These are phyloP conservation scores for Cadophora sp. DNA, from an alignment of 2,329 filamentous ascomycete species.

Conservation along the genomic window DNA sequence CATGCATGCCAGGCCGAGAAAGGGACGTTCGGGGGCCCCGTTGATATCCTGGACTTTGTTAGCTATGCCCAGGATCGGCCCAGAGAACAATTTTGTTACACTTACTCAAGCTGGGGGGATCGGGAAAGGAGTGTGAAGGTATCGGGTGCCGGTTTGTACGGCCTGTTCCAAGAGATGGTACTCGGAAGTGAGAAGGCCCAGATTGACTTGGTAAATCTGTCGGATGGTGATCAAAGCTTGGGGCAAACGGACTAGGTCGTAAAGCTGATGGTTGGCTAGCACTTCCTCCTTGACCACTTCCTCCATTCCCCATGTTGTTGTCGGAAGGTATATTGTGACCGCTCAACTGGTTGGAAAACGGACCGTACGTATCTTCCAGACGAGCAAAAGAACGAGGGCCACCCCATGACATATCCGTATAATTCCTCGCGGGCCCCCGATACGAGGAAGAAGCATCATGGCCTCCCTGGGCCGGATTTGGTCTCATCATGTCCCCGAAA, in stretches of 20 bases:
- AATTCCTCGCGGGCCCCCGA: slow-evolving; percentile 11
- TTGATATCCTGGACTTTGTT: background rate
- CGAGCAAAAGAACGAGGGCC: slow-evolving; percentile 27
- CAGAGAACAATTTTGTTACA: background rate
- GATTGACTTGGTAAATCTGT: background rate
- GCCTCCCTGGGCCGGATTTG: background rate
- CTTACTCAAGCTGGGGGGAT: background rate
- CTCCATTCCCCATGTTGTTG: slow-evolving; percentile 7
- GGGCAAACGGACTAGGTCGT: slow-evolving; percentile 9
- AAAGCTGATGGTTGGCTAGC: slow-evolving; percentile 6
- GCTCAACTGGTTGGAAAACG: slow-evolving; percentile 13
- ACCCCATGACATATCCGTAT: slow-evolving; percentile 29
- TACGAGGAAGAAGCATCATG: background rate
- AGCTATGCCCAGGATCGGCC: background rate
- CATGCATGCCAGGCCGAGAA: background rate
- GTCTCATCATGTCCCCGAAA: slow-evolving; percentile 26
- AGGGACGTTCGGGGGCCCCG: background rate
- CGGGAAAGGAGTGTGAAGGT: slow-evolving; percentile 3
- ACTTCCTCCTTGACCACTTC: background rate
- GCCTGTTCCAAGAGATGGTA: background rate
- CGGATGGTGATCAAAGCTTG: background rate
- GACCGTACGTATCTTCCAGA: slow-evolving; percentile 1
- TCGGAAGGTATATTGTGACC: slow-evolving; percentile 13
- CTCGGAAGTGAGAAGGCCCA: background rate
- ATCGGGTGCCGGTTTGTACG: slow-evolving; percentile 5